Evolutionary conservation across 2,329 filamentous ascomycete species (phyloP), one percentile per base, ranked within the genome.

Genomic region (Proliferodiscus dingleyae): DNA sequence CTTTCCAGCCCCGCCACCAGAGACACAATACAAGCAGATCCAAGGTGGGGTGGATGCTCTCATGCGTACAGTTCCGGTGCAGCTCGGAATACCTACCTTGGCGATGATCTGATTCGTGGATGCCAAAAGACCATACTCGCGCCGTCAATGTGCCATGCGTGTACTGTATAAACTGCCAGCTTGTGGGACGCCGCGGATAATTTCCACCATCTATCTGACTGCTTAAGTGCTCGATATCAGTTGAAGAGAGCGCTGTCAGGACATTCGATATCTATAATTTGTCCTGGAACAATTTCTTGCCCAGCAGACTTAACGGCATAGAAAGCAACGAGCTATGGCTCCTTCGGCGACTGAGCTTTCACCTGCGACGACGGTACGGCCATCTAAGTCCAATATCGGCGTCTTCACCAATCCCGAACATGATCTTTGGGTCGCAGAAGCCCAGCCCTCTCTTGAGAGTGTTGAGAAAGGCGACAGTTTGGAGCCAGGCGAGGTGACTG

Each of bases 391-490:
- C 47, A 97, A 97, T 71, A 94, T 97, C 64, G 91, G 89, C 58
- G 89, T 97, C 56, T 97, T 86, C 75, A 97, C 91, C 42, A 95
- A 97, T 71, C 89, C 91, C 15, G 79, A 81, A 47, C 91, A 97
- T 66, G 87, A 95, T 50, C 75, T 97, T 43, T 97, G 90, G 88
- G 80, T 96, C 50, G 85, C 77, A 46, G 82, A 88, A 54, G 82
- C 90, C 10, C 75, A 80, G 57, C 91, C 91, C 4, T 83, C 78
- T 36, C 69, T 88, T 21, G 86, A 94, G 64, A 81, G 81, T 51
- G 83, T 94, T 46, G 72, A 82, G 58, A 77, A 75, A 54, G 85
- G 80, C 37, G 70, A 81, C 43, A 76, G 74, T 40, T 71, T 96
- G 60, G 83, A 86, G 68, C 75, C 78, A 19, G 91, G 90, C 41